Base-by-base conservation (phyloP, 768 basidiomycete species). In the Coprinellus micaceus region DNA sequence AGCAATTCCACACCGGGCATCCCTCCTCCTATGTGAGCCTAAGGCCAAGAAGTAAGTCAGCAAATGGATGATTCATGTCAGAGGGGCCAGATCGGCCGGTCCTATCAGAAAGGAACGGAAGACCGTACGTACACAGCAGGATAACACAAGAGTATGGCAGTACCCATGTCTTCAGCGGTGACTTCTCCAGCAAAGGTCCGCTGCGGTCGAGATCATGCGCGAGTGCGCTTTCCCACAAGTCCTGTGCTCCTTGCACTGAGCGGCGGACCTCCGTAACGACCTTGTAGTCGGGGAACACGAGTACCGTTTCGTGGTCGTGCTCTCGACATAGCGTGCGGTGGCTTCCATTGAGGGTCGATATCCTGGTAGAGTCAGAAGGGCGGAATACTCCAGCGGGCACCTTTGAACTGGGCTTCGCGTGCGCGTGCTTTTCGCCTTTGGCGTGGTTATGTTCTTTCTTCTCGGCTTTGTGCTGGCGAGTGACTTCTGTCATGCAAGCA, bases 21-120 rank as follows among this genome's bases (percentile, higher is more conserved):
- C 96, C 29, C 95, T 79, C 63, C 82, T 83, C 73, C 94, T 93
- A 73, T 98, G 96, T 2, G 94, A 97, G 69, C 95, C 93, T 95
- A 64, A 60, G 59, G 33, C 58, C 63, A 51, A 57, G 13, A 50
- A 56, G 60, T 63, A 54, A 67, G 50, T 54, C 26, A 37, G 45
- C 2, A 37, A 30, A 57, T 36, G 30, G 26, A 6, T 37, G 12
- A 24, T 13, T 6, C 13, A 6, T 33, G 33, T 33, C 33, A 44
- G 52, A 25, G 46, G 26, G 39, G 54, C 47, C 19, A 47, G 47
- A 41, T 54, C 58, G 53, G 36, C 46, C 21, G 15, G 39, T 46
- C 29, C n/a, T 39, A 17, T 7, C 33, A n/a, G n/a, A n/a, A 33
- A 33, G 6, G 19, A 43, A 43, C 40, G 40, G 40, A 43, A 43